Conservation (phyloP, 2,329 filamentous ascomycete species). For the Colletotrichum orbiculare region DNA sequence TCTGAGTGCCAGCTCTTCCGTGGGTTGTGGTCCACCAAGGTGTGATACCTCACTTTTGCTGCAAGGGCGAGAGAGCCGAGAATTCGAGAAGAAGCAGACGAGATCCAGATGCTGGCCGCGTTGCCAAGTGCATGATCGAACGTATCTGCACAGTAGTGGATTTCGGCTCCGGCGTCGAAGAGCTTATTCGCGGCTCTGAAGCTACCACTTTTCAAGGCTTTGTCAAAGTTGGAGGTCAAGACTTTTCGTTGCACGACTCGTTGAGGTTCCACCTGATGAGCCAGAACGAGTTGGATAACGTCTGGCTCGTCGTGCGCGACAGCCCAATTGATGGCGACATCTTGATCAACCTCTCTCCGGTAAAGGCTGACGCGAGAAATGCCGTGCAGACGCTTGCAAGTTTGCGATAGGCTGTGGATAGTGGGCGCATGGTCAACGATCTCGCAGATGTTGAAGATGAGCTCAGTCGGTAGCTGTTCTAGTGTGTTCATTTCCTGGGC, state of each 20-base stretch:
- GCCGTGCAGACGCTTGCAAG: not conserved
- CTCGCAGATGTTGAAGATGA: not conserved
- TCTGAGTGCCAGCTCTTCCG: not conserved
- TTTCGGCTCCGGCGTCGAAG: not conserved
- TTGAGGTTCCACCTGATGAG: not conserved
- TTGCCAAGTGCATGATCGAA: rapidly evolving
- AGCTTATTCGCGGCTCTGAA: not conserved
- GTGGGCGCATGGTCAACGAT: not conserved
- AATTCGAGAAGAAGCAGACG: no score
- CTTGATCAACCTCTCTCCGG: not conserved
- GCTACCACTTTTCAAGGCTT: not conserved
- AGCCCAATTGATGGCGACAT: not conserved
- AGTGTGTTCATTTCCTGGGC: not conserved
- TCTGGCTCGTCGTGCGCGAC: not conserved
- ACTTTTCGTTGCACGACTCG: not conserved
- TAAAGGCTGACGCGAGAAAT: not conserved
- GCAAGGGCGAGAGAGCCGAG: constrained; percentile 4
- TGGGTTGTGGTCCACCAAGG: not conserved
- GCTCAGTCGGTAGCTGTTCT: not conserved
- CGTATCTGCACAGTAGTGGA: not conserved
- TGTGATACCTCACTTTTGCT: not conserved
- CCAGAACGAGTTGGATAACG: not conserved
- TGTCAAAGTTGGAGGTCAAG: not conserved
- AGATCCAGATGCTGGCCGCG: no score
- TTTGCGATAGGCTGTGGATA: not conserved